phyloP scores from a whole-genome alignment of 2,329 filamentous ascomycete species.

The Colletotrichum ledebouriae region DNA sequence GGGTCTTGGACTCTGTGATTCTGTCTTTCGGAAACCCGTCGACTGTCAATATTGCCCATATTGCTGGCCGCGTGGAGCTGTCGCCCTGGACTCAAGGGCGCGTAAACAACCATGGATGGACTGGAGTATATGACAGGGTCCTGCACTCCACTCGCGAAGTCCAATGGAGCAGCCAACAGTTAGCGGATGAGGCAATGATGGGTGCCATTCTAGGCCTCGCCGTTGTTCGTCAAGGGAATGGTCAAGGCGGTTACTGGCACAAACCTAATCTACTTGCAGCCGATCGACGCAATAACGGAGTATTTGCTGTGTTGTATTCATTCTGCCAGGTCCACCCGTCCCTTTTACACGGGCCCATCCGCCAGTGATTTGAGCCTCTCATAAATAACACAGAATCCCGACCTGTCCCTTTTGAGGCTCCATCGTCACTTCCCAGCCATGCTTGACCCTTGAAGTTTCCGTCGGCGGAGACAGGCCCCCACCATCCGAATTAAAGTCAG shows the following conservation, averaged over 20 bases:
- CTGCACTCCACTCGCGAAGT: constrained; percentile 17
- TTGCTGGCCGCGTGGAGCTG: too few species aligned
- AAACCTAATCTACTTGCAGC: constrained; percentile 32
- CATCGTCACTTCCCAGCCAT: constrained; percentile 1
- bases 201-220: constrained; percentile 15
- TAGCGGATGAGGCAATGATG: constrained; percentile 26
- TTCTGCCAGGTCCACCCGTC: constrained; percentile 15
- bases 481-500: too few species aligned
- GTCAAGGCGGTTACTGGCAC: constrained; percentile 27
- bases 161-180: constrained; percentile 28
- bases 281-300: constrained; percentile 35
- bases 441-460: constrained; percentile 4
- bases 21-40: background rate
- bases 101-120: constrained; percentile 30
- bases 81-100: constrained; percentile 8
- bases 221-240: constrained; percentile 5
- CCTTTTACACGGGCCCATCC: constrained; percentile 13
- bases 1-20: background rate
- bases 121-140: constrained; percentile 30
- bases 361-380: constrained; percentile 12
- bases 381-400: constrained; percentile 13
- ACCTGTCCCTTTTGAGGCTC: constrained; percentile 3
- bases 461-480: constrained; percentile 19
- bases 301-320: constrained; percentile 30
- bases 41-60: too few species aligned